phyloP scores from a whole-genome alignment of 2,329 filamentous ascomycete genomes.

The Lachnellula subtilissima region DNA sequence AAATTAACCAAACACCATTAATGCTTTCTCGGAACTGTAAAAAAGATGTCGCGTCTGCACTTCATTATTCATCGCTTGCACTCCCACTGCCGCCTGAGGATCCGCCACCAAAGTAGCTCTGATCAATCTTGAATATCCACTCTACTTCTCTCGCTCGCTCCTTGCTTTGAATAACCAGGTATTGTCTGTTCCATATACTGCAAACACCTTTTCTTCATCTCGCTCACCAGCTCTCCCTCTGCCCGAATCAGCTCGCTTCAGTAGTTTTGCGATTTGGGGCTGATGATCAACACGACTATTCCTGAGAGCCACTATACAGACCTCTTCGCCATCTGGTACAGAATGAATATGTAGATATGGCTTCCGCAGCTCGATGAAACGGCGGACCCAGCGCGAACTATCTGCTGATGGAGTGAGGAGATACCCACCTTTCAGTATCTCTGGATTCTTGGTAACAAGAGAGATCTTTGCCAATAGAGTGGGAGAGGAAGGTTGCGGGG shows the following conservation, averaged over 20 bases:
- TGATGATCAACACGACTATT: slow-evolving; percentile 91
- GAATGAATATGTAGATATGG: slow-evolving; percentile 91
- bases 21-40: not conserved
- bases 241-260: slow-evolving; percentile 39
- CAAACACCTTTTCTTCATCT: slow-evolving; percentile 61
- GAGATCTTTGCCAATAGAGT: slow-evolving; percentile 73
- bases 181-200: slow-evolving; percentile 89
- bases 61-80: slow-evolving; percentile 14
- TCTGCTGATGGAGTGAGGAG: slow-evolving; percentile 79
- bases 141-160: slow-evolving; percentile 86
- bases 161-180: slow-evolving; percentile 91
- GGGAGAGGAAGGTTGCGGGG: slow-evolving; percentile 43
- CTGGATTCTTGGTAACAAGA: slow-evolving; percentile 73
- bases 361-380: slow-evolving; percentile 85
- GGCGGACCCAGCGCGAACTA: slow-evolving; percentile 79
- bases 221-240: slow-evolving; percentile 28
- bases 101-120: slow-evolving; percentile 40
- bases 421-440: slow-evolving; percentile 80
- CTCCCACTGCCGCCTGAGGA: slow-evolving; percentile 12
- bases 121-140: slow-evolving; percentile 94
- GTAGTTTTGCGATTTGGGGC: slow-evolving; percentile 76
- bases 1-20: not conserved
- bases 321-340: slow-evolving; percentile 79
- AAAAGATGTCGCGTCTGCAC: not conserved
- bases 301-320: slow-evolving; percentile 80